phyloP scores from a whole-genome alignment of 2,329 filamentous ascomycete species.

The Paecilomyces sp. region DNA sequence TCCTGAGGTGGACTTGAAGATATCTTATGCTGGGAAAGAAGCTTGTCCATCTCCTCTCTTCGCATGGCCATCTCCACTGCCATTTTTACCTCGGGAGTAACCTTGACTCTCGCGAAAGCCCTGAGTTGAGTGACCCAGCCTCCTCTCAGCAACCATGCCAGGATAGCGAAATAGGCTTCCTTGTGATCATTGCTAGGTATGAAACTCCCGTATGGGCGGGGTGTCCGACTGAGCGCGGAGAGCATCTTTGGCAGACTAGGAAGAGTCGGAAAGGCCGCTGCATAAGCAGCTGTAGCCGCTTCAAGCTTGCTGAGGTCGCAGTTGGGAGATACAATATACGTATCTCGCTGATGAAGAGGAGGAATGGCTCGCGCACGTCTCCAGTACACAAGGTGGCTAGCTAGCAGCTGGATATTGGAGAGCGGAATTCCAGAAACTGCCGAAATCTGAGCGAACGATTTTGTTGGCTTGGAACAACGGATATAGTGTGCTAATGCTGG shows the following conservation, averaged over 20 bases:
- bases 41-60: slow-evolving; percentile 51
- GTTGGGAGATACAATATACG: slow-evolving; percentile 87
- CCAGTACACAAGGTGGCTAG: slow-evolving; percentile 94
- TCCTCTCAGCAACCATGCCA: slow-evolving; percentile 87
- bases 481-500: slow-evolving; percentile 69
- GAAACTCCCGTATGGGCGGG: slow-evolving; percentile 73
- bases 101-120: slow-evolving; percentile 82
- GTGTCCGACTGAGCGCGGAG: slow-evolving; percentile 70
- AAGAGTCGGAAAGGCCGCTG: slow-evolving; percentile 71
- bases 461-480: slow-evolving; percentile 52
- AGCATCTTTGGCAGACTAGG: slow-evolving; percentile 81
- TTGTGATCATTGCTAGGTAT: slow-evolving; percentile 85
- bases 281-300: slow-evolving; percentile 64
- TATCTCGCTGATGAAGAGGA: slow-evolving; percentile 80
- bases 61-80: slow-evolving; percentile 68
- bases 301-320: slow-evolving; percentile 68
- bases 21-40: slow-evolving; percentile 21
- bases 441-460: slow-evolving; percentile 67
- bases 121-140: slow-evolving; percentile 92
- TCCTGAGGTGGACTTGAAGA: slow-evolving; percentile 15
- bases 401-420: slow-evolving; percentile 75
- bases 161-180: slow-evolving; percentile 77
- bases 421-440: slow-evolving; percentile 57
- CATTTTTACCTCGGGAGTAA: slow-evolving; percentile 73
- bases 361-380: slow-evolving; percentile 85